Evolutionary conservation across 1,284 basidiomycete species (phyloP).

Genomic region (Microbotryum lychnidis-dioicae): DNA sequence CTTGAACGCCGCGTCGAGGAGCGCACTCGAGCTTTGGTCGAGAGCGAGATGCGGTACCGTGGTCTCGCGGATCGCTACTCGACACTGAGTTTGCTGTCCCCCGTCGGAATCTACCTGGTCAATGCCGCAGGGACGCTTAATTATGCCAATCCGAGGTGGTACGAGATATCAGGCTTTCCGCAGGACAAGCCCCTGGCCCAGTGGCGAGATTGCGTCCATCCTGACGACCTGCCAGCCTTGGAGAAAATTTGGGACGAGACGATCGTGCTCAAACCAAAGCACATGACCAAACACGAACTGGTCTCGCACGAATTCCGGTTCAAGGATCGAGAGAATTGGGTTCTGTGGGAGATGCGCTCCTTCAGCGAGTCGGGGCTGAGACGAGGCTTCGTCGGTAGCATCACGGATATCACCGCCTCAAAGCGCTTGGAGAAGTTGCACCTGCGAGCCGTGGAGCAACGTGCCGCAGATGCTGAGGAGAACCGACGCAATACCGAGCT

Average conservation of each 20-base stretch:
- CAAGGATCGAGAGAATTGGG: background rate
- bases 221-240: background rate
- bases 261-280: background rate
- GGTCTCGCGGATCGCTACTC: conserved; percentile 13
- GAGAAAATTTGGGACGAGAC: conserved; percentile 1
- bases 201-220: background rate
- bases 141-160: conserved; percentile 4
- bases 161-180: background rate
- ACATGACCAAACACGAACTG: background rate
- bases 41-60: conserved; percentile 5
- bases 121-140: conserved; percentile 3
- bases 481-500: conserved; percentile 5
- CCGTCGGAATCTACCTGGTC: conserved; percentile 9
- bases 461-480: conserved; percentile 11
- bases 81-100: conserved; percentile 1
- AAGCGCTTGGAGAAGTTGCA: conserved; percentile 10
- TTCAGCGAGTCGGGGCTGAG: background rate
- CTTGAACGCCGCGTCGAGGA: conserved; percentile 6
- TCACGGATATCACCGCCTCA: conserved; percentile 4
- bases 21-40: conserved; percentile 4
- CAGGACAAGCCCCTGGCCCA: background rate
- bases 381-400: conserved; percentile 2
- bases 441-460: conserved; percentile 3
- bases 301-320: conserved; percentile 5
- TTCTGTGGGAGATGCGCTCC: conserved; percentile 1